A percentile compares a stretch with the other conserved stretches of the same genome.
These are phyloP conservation scores for Paramecium primaurelia DNA, from an alignment of 73 alveolate species.

Conservation along the genomic window DNA sequence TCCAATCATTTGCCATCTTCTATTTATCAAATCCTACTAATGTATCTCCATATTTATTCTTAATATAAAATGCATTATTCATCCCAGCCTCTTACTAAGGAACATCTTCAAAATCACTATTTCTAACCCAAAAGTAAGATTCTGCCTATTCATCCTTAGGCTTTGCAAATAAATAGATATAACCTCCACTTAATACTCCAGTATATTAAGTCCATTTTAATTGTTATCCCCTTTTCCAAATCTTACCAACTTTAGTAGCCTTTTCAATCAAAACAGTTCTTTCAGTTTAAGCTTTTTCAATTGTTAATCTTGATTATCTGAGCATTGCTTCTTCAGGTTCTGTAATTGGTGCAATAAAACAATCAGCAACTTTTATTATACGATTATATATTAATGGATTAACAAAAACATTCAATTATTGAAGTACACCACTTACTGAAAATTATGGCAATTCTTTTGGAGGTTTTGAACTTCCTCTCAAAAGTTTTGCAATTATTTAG, in stretches of 20 bases:
- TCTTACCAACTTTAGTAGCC: conserved; percentile 36
- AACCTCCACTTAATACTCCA: conserved; percentile 61
- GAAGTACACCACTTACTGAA: conserved; percentile 30
- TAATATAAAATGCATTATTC: conserved; percentile 43
- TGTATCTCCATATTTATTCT: conserved; percentile 50
- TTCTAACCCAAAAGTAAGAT: conserved; percentile 44
- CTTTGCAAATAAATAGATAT: conserved; percentile 49
- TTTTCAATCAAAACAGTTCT: neutral
- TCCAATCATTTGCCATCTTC: conserved; percentile 42
- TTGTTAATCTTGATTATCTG: neutral
- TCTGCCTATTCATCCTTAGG: conserved; percentile 53
- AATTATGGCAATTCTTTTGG: neutral
- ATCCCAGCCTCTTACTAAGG: conserved; percentile 11
- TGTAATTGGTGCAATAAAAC: conserved; percentile 32
- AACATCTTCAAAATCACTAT: conserved; percentile 13
- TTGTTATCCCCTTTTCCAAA: conserved; percentile 40
- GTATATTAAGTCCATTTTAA: conserved; percentile 45
- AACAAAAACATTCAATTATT: conserved; percentile 4
- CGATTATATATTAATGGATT: conserved; percentile 40
- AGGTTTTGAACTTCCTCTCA: conserved; percentile 40
- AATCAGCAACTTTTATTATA: conserved; percentile 42
- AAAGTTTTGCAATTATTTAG: neutral
- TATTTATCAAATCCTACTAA: conserved; percentile 43
- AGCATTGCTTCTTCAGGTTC: conserved; percentile 18
- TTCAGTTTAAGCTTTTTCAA: conserved; percentile 44